phyloP scores from a whole-genome alignment of 805 yeast genomes.

The Blastobotrys attinorum region DNA sequence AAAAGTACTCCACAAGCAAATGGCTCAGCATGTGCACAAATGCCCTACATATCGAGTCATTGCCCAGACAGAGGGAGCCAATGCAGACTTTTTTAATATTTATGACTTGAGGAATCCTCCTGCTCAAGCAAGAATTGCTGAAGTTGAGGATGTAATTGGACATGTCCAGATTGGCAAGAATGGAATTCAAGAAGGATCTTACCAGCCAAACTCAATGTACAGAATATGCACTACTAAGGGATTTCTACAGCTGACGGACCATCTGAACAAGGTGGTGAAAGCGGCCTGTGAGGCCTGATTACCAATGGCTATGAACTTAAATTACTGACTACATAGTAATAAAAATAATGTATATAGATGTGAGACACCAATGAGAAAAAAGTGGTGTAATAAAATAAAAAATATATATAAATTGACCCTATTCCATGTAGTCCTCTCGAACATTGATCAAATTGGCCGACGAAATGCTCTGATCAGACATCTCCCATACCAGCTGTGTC shows the following conservation, averaged over 20 bases:
- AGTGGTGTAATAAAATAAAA: neutral
- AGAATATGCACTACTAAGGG: slow-evolving; percentile 45
- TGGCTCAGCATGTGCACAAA: slow-evolving; percentile 21
- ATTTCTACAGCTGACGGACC: slow-evolving; percentile 45
- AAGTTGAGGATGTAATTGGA: slow-evolving; percentile 63
- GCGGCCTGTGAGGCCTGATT: slow-evolving; percentile 23
- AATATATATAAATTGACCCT: neutral
- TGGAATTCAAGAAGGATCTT: slow-evolving; percentile 45
- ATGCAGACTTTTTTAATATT: slow-evolving; percentile 54
- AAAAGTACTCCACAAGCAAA: slow-evolving; percentile 15
- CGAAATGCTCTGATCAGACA: slow-evolving; percentile 21
- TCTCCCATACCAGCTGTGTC: slow-evolving; percentile 29
- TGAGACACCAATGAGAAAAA: neutral
- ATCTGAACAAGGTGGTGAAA: slow-evolving; percentile 36
- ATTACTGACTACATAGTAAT: neutral
- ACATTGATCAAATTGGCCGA: slow-evolving; percentile 36
- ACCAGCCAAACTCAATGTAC: slow-evolving; percentile 53
- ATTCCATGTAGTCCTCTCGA: slow-evolving; percentile 37
- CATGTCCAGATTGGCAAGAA: slow-evolving; percentile 57
- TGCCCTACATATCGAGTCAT: slow-evolving; percentile 23
- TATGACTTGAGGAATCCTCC: slow-evolving; percentile 64
- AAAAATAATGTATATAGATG: neutral
- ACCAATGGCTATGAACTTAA: neutral
- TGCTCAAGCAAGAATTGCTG: slow-evolving; percentile 56
- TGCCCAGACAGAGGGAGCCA: slow-evolving; percentile 29